Evolutionary conservation across 2,329 filamentous ascomycete species (phyloP).

Genomic region (Pseudogymnoascus sp.): DNA sequence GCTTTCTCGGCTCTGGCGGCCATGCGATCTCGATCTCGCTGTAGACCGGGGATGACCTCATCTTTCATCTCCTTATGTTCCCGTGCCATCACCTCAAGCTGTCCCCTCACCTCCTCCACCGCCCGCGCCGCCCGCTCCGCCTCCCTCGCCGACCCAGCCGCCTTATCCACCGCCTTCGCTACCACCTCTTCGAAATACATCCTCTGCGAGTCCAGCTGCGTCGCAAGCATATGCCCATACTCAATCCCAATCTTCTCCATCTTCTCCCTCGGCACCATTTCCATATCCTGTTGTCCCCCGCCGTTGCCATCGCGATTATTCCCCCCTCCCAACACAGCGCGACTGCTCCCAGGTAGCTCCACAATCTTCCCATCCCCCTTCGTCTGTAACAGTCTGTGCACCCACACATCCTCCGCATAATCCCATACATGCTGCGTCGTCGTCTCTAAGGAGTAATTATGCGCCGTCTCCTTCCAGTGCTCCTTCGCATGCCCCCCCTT

Average conservation of each 20-base stretch:
- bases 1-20: conserved; percentile 62
- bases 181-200: conserved; percentile 92
- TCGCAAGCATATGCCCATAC: conserved; percentile 88
- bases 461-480: conserved; percentile 82
- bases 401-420: conserved; percentile 91
- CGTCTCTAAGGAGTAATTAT: conserved; percentile 89
- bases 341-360: conserved; percentile 57
- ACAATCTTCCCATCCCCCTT: conserved; percentile 90
- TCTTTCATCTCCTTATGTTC: conserved; percentile 40
- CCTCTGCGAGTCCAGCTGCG: conserved; percentile 85
- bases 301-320: neutral
- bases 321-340: neutral
- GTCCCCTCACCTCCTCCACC: conserved; percentile 41
- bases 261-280: conserved; percentile 63
- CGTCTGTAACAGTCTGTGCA: conserved; percentile 88
- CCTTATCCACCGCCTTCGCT: conserved; percentile 83
- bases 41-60: conserved; percentile 58
- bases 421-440: conserved; percentile 96
- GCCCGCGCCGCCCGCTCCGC: conserved; percentile 54
- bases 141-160: conserved; percentile 59
- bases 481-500: conserved; percentile 89
- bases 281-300: conserved; percentile 37
- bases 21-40: conserved; percentile 64
- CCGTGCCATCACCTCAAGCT: conserved; percentile 44
- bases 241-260: conserved; percentile 77